Conservation (phyloP, 345 rosid species). For the Carallia pectinifolia region DNA sequence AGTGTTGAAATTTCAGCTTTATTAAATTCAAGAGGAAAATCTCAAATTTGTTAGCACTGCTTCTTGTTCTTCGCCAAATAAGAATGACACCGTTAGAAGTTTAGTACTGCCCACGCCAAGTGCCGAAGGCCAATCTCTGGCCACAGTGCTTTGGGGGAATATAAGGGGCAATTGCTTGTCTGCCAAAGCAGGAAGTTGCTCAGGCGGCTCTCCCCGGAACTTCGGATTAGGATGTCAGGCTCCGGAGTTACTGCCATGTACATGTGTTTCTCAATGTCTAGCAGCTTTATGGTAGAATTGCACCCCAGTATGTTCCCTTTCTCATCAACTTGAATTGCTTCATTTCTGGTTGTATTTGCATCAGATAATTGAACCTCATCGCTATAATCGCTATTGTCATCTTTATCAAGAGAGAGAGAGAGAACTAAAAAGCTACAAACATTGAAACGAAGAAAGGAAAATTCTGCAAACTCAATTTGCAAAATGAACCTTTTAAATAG, state of each 20-base stretch:
- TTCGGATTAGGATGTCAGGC: constrained; percentile 65
- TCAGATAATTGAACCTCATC: constrained; percentile 10
- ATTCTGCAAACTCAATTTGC: too few species aligned
- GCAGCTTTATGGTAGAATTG: constrained; percentile 24
- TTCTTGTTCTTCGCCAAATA: constrained; percentile 73
- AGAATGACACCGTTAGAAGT: constrained; percentile 54
- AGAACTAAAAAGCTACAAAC: too few species aligned
- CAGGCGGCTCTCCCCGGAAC: constrained; percentile 64
- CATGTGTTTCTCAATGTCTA: constrained; percentile 50
- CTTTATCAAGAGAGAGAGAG: too few species aligned
- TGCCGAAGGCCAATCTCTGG: constrained; percentile 77
- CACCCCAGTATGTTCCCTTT: constrained; percentile 1
- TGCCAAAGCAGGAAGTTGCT: constrained; percentile 70
- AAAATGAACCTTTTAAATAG: too few species aligned
- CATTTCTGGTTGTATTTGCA: constrained; percentile 6
- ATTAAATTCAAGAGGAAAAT: too few species aligned
- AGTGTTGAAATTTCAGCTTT: too few species aligned
- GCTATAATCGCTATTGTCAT: too few species aligned
- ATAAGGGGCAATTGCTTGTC: constrained; percentile 49
- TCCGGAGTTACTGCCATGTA: constrained; percentile 53
- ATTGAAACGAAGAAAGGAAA: too few species aligned
- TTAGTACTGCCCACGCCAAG: constrained; percentile 57
- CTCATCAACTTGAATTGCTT: background rate
- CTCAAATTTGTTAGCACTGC: constrained; percentile 12
- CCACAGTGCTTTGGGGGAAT: constrained; percentile 71